Base-by-base conservation (phyloP, 2,329 filamentous ascomycete species). In the Fusarium burgessii region DNA sequence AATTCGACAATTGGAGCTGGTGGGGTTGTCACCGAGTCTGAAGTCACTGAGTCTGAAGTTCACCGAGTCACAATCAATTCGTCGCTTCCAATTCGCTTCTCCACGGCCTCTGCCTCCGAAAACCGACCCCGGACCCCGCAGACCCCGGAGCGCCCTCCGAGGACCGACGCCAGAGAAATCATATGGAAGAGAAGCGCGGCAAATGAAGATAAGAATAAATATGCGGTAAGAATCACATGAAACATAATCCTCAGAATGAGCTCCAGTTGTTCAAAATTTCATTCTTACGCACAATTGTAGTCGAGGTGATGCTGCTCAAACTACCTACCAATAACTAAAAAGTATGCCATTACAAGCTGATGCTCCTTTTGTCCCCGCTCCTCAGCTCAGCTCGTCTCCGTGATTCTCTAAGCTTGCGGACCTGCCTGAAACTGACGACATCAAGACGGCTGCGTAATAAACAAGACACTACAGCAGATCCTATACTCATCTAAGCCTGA, bases 311-410 rank as follows among this genome's bases (percentile, higher is more conserved):
- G 33, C 55, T 66, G 61, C 68, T 70, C 62, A 55, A 51, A 72
- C 54, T 70, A 72, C 62, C 61, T 67, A 72, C 62, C 61, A 45
- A 70, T 68, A 71, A 74, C 68, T 71, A 74, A 70, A 69, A 78
- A 71, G 65, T 73, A 78, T 78, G 74, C 76, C 73, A 77, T 78
- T 76, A 76, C 58, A 72, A 78, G 73, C 65, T 74, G 71, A 77
- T 77, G 69, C 72, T 71, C 66, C 63, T 70, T 73, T 72, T 67
- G 64, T 70, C 58, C 58, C 66, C 50, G 61, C 68, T 63, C 52
- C 29, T 56, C 70, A 65, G 71, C 29, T 56, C 70, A 68, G 71
- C 68, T 75, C 72, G 64, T 77, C 74, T 76, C 71, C 52, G 66
- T 66, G 62, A 68, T 65, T 59, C 65, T 72, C 62, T 68, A 67